Conservation (phyloP, 176 grass and related monocot genomes). For the Musa beccarii region DNA sequence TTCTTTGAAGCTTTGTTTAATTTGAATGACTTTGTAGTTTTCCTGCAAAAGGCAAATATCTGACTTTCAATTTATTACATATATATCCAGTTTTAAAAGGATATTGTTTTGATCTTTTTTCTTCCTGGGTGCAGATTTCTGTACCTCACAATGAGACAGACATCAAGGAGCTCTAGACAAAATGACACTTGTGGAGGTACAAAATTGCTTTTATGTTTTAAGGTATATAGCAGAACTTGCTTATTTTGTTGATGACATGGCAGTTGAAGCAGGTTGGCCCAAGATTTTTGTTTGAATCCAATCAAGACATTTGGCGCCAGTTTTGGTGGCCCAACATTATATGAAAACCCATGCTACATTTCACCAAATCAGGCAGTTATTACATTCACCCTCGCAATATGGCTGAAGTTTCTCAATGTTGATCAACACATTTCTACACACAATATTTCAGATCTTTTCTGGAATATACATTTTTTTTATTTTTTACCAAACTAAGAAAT, state of each 20-base stretch:
- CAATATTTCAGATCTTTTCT: too few relatives aligned
- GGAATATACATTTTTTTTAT: too few relatives aligned
- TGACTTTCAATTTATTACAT: too few relatives aligned
- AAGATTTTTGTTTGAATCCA: slow-evolving; percentile 97
- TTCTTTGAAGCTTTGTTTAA: too few relatives aligned
- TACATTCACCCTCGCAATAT: too few relatives aligned
- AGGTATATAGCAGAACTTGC: not conserved
- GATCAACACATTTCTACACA: too few relatives aligned
- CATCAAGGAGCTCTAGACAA: slow-evolving; percentile 84
- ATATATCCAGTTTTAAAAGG: not conserved
- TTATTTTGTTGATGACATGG: not conserved
- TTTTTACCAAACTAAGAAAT: too few relatives aligned
- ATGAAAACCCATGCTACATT: slow-evolving; percentile 81
- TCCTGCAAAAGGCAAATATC: too few relatives aligned
- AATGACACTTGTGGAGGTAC: slow-evolving; percentile 90
- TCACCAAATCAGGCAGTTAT: slow-evolving; percentile 83
- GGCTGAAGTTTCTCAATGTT: too few relatives aligned
- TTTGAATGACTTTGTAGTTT: too few relatives aligned
- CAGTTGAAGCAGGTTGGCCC: slow-evolving; percentile 59
- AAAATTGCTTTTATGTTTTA: slow-evolving; percentile 9
- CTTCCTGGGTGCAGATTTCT: slow-evolving; percentile 38
- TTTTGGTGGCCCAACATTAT: slow-evolving; percentile 88
- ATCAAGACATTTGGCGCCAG: slow-evolving; percentile 96
- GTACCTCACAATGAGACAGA: slow-evolving; percentile 86
- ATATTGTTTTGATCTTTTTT: not conserved